phyloP scores from a whole-genome alignment of 257 asterid species.

The Petunia secreta region DNA sequence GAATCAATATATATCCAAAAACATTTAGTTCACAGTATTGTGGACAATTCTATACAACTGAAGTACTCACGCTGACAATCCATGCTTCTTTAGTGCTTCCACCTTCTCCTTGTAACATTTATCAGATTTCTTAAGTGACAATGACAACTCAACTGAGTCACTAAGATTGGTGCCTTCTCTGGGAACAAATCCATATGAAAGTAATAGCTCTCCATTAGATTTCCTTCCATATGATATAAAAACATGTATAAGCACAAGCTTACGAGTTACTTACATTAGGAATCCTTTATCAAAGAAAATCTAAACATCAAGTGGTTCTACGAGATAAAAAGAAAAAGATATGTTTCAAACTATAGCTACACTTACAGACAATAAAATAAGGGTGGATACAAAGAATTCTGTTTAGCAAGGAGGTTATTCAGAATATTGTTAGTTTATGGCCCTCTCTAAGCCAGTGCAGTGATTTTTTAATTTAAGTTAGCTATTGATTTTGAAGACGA shows the following conservation, averaged over 20 bases:
- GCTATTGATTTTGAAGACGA: background rate
- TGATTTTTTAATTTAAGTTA: background rate
- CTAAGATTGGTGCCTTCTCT: constrained; percentile 91
- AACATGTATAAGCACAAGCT: constrained; percentile 53
- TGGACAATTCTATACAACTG: background rate
- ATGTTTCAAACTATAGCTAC: background rate
- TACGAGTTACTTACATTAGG: background rate
- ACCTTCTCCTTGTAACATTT: constrained; percentile 74
- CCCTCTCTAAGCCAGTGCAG: background rate
- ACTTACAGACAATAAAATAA: background rate
- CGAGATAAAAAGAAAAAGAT: background rate
- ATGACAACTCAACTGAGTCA: constrained; percentile 74
- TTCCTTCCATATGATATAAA: constrained; percentile 91
- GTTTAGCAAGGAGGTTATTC: background rate
- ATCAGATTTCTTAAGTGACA: constrained; percentile 73
- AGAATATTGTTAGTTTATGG: constrained; percentile 5
- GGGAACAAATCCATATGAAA: constrained; percentile 96
- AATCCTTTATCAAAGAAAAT: background rate
- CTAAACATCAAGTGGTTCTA: constrained; percentile 11
- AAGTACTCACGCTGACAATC: constrained; percentile 70
- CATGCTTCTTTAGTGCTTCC: constrained; percentile 66
- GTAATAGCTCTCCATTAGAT: constrained; percentile 91
- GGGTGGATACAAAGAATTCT: background rate
- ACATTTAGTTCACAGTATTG: background rate
- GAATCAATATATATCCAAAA: background rate